Base-by-base conservation (phyloP, 495 filamentous ascomycete genomes). In the Neurospora tetraspora region DNA sequence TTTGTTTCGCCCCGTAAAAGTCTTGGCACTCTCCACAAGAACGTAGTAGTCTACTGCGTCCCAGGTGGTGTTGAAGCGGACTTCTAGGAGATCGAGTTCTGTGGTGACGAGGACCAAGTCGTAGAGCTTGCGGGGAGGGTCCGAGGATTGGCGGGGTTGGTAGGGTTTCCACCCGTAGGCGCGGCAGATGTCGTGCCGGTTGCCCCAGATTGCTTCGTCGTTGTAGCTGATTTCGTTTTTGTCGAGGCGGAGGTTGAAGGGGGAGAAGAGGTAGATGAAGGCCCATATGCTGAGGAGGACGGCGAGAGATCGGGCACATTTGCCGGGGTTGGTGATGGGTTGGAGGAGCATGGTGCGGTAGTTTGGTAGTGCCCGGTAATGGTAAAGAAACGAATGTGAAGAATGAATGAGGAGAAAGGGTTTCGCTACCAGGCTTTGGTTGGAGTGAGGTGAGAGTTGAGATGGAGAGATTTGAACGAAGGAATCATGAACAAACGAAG, bases 71-170 rank as follows among this genome's bases (percentile, higher is more conserved):
- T 87, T 82, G n/a, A 89, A 79, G 31, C 86, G 85, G 71, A 89
- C 85, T 71, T 89, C 87, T 73, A 89, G 80, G 83, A 85, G 86
- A 74, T 88, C 87, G 34, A 88, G 82, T 79, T 88, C 87, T 18
- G 82, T 85, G 76, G 85, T 86, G 74, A 88, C 74, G 77, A 88
- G 82, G 36, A 88, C 80, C 8, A 89, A 78, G 74, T 89, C 87
- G 76, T 87, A 89, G 38, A 88, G 80, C 73, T 86, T 87, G 72
- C 87, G 83, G 40, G 71, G 72, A 18, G 70, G 72, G 4, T 68
- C 70, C 7, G 73, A 69, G 11, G 39, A 47, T 31, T 36, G 47
- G 10, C 61, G 70, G 27, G 53, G 59, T 27, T 20, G 31, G 76
- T 79, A 84, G 27, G 78, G 78, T 14, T 74, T 39, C 82, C 83